Evolutionary conservation across 1,139 yeast genomes (phyloP).

Genomic region (Saccharomyces hybrid): DNA sequence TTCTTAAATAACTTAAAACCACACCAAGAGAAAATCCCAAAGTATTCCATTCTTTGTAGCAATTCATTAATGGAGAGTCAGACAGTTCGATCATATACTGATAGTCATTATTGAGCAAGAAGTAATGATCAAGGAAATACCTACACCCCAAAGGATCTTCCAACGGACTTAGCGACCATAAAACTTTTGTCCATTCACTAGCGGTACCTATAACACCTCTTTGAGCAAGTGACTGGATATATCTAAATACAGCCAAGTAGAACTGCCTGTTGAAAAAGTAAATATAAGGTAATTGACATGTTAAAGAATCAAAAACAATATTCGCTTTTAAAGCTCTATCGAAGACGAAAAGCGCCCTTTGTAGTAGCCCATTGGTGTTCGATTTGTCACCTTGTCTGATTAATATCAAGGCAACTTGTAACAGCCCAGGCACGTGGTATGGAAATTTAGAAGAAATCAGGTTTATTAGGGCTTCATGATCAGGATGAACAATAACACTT

Average conservation of each 20-base stretch:
- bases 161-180: slow-evolving; percentile 62
- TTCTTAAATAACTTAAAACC: slow-evolving; percentile 50
- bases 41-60: slow-evolving; percentile 60
- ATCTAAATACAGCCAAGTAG: slow-evolving; percentile 64
- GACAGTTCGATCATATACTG: slow-evolving; percentile 52
- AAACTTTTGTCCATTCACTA: slow-evolving; percentile 59
- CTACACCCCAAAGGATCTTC: slow-evolving; percentile 84
- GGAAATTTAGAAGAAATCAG: slow-evolving; percentile 51
- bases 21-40: slow-evolving; percentile 67
- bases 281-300: slow-evolving; percentile 69
- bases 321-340: slow-evolving; percentile 54
- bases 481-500: slow-evolving; percentile 61
- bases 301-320: slow-evolving; percentile 49
- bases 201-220: slow-evolving; percentile 76
- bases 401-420: slow-evolving; percentile 70
- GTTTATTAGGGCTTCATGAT: slow-evolving; percentile 58
- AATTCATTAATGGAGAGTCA: slow-evolving; percentile 46
- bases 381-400: slow-evolving; percentile 68
- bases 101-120: slow-evolving; percentile 59
- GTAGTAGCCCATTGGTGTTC: slow-evolving; percentile 61
- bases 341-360: slow-evolving; percentile 69
- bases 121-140: slow-evolving; percentile 73
- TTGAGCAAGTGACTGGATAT: slow-evolving; percentile 62
- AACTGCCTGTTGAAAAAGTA: slow-evolving; percentile 69
- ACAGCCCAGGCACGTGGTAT: slow-evolving; percentile 68